These are phyloP conservation scores for Moesziomyces parantarcticus DNA, from an alignment of 1,284 basidiomycete genomes.

Conservation along the genomic window DNA sequence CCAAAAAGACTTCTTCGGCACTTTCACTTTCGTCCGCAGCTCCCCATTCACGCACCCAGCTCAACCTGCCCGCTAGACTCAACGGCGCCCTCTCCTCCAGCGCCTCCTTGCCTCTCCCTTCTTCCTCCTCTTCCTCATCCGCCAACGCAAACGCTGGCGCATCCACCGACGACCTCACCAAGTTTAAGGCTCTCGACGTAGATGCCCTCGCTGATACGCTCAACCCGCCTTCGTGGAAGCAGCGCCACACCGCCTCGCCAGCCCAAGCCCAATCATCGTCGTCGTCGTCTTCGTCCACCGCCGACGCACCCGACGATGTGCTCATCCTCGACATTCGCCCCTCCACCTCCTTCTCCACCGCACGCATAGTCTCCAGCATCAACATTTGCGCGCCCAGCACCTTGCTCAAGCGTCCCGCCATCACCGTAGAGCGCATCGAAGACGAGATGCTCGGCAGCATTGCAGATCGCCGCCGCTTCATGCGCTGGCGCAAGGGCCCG, in stretches of 20 bases:
- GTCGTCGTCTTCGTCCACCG: too few relatives aligned
- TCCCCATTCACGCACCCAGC: not conserved
- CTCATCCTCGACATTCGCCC: constrained; percentile 85
- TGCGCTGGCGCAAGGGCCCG: constrained; percentile 51
- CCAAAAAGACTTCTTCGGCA: constrained; percentile 7
- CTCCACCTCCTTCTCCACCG: constrained; percentile 69
- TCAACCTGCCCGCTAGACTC: constrained; percentile 27
- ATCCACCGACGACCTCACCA: constrained; percentile 17
- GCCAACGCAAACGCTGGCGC: constrained; percentile 12
- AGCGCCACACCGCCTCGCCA: constrained; percentile 7
- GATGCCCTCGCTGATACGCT: constrained; percentile 39
- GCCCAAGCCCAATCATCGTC: not conserved
- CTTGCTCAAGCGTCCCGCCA: constrained; percentile 73
- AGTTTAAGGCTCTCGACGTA: constrained; percentile 42
- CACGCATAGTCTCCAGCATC: constrained; percentile 72
- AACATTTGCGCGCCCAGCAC: constrained; percentile 93
- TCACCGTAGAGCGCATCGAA: constrained; percentile 62
- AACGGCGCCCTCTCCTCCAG: constrained; percentile 18
- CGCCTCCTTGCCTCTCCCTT: constrained; percentile 26
- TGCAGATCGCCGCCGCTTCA: constrained; percentile 47
- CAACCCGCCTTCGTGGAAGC: constrained; percentile 17
- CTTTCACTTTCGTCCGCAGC: constrained; percentile 11
- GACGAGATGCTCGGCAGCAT: constrained; percentile 59
- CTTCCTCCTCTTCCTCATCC: constrained; percentile 12
- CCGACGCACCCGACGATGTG: constrained; percentile 29